Base-by-base conservation (phyloP, 2,329 filamentous ascomycete genomes). In the Monosporascus sp. region DNA sequence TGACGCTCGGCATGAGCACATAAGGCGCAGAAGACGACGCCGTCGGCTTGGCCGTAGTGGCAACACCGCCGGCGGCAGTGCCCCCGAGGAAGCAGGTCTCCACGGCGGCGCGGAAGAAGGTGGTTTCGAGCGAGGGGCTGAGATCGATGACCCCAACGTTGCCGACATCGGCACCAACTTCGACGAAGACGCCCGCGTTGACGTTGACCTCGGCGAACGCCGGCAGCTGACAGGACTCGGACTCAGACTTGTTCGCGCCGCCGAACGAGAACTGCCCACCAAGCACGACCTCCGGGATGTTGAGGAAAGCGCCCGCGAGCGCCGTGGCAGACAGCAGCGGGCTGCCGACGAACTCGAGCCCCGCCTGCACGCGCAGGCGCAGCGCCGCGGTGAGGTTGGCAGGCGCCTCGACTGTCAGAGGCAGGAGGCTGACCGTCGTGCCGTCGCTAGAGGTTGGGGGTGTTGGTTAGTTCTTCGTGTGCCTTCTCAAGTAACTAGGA, bases 101-200 rank as follows among this genome's bases (percentile, higher is more conserved):
- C 0, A 62, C 60, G 2, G 56, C 51, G 22, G 60, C 63, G 14
- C 52, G 55, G 53, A 65, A 64, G 7, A 66, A 51, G 26, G 63
- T 66, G 17, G 64, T 66, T 28, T 57, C 55, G 11, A 63, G 57
- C 8, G 54, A 60, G 9, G 63, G 64, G 51, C 63, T 60, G 57
- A 63, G 57, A 8, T 61, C 58, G 17, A 47, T 55, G 31, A 65
- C 17, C 9, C 55, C 24, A 46, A 61, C 15, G 51, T 58, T 55
- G 2, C n/a, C 62, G 44, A 66, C 26, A 18, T 60, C 58, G 7
- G 60, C 62, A 45, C 62, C 63, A 50, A 66, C 50, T 51, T 66
- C 63, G 26, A 65, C 58, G 52, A 60, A 65, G 2, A 58, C 60
- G 44, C 63, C 64, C n/a, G 63, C 63, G 55, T 66, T 66, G 57